These are phyloP conservation scores for Nevesoporus exiguus DNA, from an alignment of 768 basidiomycete genomes.

Conservation along the genomic window DNA sequence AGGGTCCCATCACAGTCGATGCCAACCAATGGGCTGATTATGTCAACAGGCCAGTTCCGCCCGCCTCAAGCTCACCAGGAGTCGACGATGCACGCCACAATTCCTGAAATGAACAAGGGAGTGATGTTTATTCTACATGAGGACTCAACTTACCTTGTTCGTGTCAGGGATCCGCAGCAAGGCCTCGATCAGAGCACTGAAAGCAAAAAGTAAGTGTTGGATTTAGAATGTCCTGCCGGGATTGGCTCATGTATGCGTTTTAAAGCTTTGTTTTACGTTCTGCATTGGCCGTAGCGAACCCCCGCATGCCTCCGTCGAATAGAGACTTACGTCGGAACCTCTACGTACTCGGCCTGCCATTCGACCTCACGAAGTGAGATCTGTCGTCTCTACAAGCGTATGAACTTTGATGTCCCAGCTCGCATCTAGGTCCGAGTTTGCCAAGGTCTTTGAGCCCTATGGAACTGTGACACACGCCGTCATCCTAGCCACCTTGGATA, in stretches of 20 bases:
- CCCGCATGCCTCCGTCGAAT: slow-evolving; percentile 21
- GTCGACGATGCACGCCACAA: not conserved
- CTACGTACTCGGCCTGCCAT: slow-evolving; percentile 81
- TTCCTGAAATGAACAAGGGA: slow-evolving; percentile 10
- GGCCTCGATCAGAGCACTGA: slow-evolving; percentile 51
- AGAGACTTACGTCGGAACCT: slow-evolving; percentile 65
- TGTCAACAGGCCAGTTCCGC: slow-evolving; percentile 10
- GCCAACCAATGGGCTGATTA: slow-evolving; percentile 1
- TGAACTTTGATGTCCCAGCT: not conserved
- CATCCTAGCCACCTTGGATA: slow-evolving; percentile 80
- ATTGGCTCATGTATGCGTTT: slow-evolving; percentile 21
- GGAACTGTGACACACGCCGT: slow-evolving; percentile 74
- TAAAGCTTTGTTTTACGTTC: slow-evolving; percentile 38
- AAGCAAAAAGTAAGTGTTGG: slow-evolving; percentile 47
- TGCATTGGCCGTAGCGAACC: not conserved
- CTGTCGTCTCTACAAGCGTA: not conserved
- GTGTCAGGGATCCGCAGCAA: slow-evolving; percentile 9
- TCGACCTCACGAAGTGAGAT: slow-evolving; percentile 71
- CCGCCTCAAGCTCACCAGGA: slow-evolving; percentile 8
- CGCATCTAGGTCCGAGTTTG: slow-evolving; percentile 48
- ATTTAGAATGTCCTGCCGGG: not conserved
- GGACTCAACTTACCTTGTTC: slow-evolving; percentile 8
- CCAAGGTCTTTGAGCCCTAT: slow-evolving; percentile 56
- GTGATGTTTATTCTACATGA: not conserved
- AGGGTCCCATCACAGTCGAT: not conserved